Evolutionary conservation across 768 basidiomycete genomes (phyloP), one percentile per base, ranked within the genome.

Genomic region (Calocybe indica): DNA sequence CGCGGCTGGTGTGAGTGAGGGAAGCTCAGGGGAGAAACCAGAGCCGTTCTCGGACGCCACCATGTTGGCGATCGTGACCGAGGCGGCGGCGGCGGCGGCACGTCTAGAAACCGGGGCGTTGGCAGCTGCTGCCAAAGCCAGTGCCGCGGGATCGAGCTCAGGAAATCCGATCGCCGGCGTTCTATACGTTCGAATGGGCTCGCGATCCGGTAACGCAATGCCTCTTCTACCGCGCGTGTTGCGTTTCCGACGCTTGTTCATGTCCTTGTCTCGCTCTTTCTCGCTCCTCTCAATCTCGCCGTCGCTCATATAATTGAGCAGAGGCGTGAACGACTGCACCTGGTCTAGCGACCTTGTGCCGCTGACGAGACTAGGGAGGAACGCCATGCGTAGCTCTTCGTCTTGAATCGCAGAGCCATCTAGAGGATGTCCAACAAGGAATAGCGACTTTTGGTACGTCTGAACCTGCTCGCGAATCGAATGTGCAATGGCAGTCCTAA

Each of bases 401-500:
- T 98, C 93, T 56, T 81, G 81, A 6, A 95, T 75, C 6, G 74
- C 62, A 0, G 82, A 76, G 2, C 91, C 89, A 55, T 92, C 88
- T 5, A 85, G 80, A 3, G 88, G 82, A 61, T 95, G 90, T 1
- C 92, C 90, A 46, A 93, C 82, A 33, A 95, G 78, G 75, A 90
- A 89, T 12, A 97, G 78, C 0, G 90, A 94, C 61, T 93, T 92
- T 63, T 91, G 86, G 69, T 92, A 92, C 2, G 85, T 80, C 50
- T 93, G 85, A 6, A 93, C 79, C 70, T 99, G 96, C 63, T 99
- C 96, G 30, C 95, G 82, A 56, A 98, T 98, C 14, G 86, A 85
- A 62, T 98, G 95, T 0, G 92, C 85, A 51, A 99, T 90, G 15
- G 93, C 92, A 10, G 94, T 97, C 61, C 92, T 95, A 55, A 14